Conservation (phyloP, 2,329 filamentous ascomycete species). For the Cladobotryum protrusum region DNA sequence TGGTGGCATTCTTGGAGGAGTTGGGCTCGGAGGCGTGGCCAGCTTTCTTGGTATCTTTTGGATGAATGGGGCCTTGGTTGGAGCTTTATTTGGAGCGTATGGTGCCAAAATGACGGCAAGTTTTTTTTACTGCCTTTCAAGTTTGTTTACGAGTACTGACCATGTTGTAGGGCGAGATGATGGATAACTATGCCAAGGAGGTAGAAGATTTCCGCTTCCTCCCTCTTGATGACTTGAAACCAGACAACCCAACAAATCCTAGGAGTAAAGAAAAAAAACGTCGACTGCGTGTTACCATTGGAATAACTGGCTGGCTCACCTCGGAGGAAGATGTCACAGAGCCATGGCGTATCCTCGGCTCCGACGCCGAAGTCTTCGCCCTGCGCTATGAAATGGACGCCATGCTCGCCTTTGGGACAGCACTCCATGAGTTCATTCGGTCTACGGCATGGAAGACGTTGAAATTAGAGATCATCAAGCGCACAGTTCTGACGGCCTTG, state of each 20-base stretch:
- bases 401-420: conserved; percentile 68
- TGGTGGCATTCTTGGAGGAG: conserved; percentile 75
- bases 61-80: conserved; percentile 78
- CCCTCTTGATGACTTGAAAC: conserved; percentile 52
- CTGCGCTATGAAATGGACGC: conserved; percentile 76
- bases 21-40: conserved; percentile 79
- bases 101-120: conserved; percentile 64
- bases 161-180: conserved; percentile 59
- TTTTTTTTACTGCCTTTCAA: not conserved
- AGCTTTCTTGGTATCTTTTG: conserved; percentile 82
- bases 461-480: conserved; percentile 67
- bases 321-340: conserved; percentile 67
- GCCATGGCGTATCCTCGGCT: conserved; percentile 71
- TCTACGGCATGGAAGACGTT: conserved; percentile 70
- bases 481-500: conserved; percentile 62
- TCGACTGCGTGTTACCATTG: conserved; percentile 73
- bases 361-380: conserved; percentile 74
- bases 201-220: conserved; percentile 79
- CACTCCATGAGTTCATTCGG: conserved; percentile 64
- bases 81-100: conserved; percentile 82
- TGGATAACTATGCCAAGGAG: conserved; percentile 81
- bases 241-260: conserved; percentile 10
- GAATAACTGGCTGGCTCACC: conserved; percentile 80
- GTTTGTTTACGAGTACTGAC: not conserved
- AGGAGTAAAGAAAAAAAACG: conserved; percentile 25